Evolutionary conservation across 2,329 filamentous ascomycete species (phyloP).

Genomic region (Calonectria hongkongensis): DNA sequence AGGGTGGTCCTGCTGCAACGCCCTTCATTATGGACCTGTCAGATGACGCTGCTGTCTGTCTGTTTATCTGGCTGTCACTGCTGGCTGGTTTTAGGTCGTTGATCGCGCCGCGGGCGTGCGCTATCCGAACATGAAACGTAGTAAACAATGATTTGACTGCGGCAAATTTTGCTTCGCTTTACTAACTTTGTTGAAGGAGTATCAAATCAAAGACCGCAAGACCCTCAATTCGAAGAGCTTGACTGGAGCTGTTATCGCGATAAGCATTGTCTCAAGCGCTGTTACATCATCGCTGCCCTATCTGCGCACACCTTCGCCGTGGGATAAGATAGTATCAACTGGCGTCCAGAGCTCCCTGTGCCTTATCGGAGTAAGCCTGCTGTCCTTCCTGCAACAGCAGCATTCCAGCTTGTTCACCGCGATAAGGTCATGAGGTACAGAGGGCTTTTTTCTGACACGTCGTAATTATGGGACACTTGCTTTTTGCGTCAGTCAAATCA

Average conservation of each 20-base stretch:
- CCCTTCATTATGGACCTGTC: slow-evolving; percentile 56
- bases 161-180: neutral
- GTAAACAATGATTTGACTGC: neutral
- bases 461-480: slow-evolving; percentile 24
- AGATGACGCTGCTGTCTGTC: slow-evolving; percentile 30
- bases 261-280: slow-evolving; percentile 37
- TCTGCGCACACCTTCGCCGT: neutral
- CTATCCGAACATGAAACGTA: neutral
- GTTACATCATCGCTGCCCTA: slow-evolving; percentile 17
- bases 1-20: slow-evolving; percentile 60
- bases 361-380: slow-evolving; percentile 20
- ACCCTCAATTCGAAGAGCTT: slow-evolving; percentile 7
- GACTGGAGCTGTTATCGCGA: slow-evolving; percentile 47
- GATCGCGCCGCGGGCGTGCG: neutral
- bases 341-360: neutral
- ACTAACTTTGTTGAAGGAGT: slow-evolving; percentile 8
- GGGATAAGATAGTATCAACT: slow-evolving; percentile 8
- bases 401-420: neutral
- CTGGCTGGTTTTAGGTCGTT: slow-evolving; percentile 11
- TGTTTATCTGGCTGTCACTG: slow-evolving; percentile 29
- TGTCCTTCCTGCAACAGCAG: slow-evolving; percentile 11
- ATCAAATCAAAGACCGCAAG: slow-evolving; percentile 14
- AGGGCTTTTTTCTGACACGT: slow-evolving; percentile 15
- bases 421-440: slow-evolving; percentile 13
- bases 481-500: slow-evolving; percentile 35